A percentile compares a stretch with the other conserved stretches of the same genome.
Evolutionary conservation across 805 yeast genomes (phyloP).

Genomic region (Deakozyma indianensis): DNA sequence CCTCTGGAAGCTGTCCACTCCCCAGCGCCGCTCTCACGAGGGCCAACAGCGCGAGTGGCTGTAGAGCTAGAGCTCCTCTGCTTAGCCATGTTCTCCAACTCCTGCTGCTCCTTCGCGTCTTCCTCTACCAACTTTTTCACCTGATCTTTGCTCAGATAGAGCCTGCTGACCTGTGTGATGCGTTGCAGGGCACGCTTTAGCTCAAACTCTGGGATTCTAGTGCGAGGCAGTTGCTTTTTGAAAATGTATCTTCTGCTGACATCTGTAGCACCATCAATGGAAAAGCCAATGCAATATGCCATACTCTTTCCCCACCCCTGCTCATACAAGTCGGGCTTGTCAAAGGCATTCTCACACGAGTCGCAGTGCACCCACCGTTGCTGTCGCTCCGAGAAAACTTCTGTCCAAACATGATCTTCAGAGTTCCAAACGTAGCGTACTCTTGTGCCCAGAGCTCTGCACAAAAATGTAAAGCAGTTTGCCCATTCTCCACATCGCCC

Average conservation of each 20-base stretch:
- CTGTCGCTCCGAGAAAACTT: conserved; percentile 49
- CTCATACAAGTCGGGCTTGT: conserved; percentile 64
- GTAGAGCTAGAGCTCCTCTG: conserved; percentile 2
- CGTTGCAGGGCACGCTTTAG: conserved; percentile 23
- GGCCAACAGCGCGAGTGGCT: conserved; percentile 17
- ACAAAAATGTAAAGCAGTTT: conserved; percentile 57
- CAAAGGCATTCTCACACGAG: conserved; percentile 75
- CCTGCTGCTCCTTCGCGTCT: conserved; percentile 12
- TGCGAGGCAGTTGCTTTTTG: conserved; percentile 33
- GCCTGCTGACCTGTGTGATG: conserved; percentile 25
- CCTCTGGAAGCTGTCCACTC: conserved; percentile 74
- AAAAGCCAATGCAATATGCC: conserved; percentile 72
- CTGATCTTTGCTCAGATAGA: conserved; percentile 20
- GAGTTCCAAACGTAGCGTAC: conserved; percentile 71
- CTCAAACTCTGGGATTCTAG: conserved; percentile 27
- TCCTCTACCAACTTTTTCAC: conserved; percentile 24
- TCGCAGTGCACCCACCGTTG: conserved; percentile 76
- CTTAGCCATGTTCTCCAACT: conserved; percentile 12
- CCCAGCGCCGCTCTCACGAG: conserved; percentile 62
- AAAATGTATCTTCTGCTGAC: conserved; percentile 55
- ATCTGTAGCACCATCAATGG: conserved; percentile 46
- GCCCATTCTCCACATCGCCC: conserved; percentile 98
- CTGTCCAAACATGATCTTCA: conserved; percentile 95
- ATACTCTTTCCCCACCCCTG: conserved; percentile 88
- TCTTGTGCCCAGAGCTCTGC: conserved; percentile 50